Percentiles rank a stretch among this genome's conserved stretches.
Evolutionary conservation across 805 yeast species (phyloP).

Genomic region (Zygosaccharomyces pseudorouxii): DNA sequence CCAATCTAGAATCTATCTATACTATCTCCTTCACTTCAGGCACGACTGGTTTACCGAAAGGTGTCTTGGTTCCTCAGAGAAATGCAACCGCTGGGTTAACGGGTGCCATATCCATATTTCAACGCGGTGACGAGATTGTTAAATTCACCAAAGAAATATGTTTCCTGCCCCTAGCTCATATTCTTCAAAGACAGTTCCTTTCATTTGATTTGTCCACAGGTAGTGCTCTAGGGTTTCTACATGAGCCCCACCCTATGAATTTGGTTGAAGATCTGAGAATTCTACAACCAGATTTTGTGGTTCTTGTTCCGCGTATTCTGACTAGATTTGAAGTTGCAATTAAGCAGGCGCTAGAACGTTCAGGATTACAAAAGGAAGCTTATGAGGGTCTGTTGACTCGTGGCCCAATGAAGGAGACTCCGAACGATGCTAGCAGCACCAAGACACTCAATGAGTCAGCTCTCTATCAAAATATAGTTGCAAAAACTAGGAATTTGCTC

Average conservation of each 20-base stretch:
- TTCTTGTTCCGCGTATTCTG: conserved; percentile 60
- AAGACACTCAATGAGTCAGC: conserved; percentile 28
- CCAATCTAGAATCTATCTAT: conserved; percentile 48
- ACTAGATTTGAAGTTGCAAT: conserved; percentile 59
- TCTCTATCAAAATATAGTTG: conserved; percentile 34
- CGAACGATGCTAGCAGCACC: conserved; percentile 1
- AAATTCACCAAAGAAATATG: conserved; percentile 35
- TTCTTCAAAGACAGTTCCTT: conserved; percentile 47
- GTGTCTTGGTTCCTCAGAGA: conserved; percentile 54
- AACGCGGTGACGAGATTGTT: conserved; percentile 14
- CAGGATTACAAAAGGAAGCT: conserved; percentile 16
- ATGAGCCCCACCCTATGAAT: conserved; percentile 46
- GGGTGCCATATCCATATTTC: conserved; percentile 36
- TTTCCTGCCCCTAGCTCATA: conserved; percentile 57
- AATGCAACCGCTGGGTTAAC: conserved; percentile 49
- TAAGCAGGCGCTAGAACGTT: conserved; percentile 37
- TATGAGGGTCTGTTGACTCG: neutral
- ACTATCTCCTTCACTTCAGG: conserved; percentile 73
- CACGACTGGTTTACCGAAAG: conserved; percentile 72
- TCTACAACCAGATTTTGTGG: conserved; percentile 49
- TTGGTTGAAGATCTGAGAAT: conserved; percentile 55
- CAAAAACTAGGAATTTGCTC: conserved; percentile 43
- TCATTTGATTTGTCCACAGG: conserved; percentile 45
- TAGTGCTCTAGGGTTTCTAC: conserved; percentile 50
- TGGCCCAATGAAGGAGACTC: neutral